Evolutionary conservation across 305 asterid species (phyloP).

Genomic region (Fraxinus ornus): DNA sequence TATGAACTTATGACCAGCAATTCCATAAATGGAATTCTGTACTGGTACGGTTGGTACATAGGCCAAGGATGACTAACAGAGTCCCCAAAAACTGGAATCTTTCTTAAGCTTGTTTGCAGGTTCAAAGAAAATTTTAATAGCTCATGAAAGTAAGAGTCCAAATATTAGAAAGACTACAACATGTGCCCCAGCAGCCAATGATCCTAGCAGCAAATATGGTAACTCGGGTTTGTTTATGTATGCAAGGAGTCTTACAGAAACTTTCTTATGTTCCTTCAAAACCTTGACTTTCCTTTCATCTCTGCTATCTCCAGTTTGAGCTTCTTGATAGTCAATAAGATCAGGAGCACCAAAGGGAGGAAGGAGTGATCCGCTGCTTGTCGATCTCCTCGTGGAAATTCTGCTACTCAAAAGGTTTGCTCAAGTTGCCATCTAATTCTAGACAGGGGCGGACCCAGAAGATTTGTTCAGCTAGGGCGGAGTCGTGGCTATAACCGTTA

Average conservation of each 20-base stretch:
- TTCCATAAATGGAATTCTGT: conserved; percentile 66
- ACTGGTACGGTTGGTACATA: conserved; percentile 32
- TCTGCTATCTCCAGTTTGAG: conserved; percentile 24
- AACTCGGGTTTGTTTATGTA: conserved; percentile 56
- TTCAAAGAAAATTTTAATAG: conserved; percentile 58
- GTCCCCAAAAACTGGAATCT: conserved; percentile 60
- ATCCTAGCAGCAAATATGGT: conserved; percentile 52
- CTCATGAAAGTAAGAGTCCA: conserved; percentile 63
- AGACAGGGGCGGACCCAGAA: neutral
- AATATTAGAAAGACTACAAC: conserved; percentile 66
- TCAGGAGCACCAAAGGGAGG: conserved; percentile 39
- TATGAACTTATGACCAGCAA: conserved; percentile 73
- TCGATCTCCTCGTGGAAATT: conserved; percentile 42
- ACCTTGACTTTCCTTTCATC: conserved; percentile 22
- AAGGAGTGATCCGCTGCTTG: conserved; percentile 51
- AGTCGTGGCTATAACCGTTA: too few species aligned
- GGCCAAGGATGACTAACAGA: conserved; percentile 49
- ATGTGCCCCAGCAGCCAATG: conserved; percentile 49
- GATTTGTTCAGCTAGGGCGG: too few species aligned
- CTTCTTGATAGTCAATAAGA: conserved; percentile 34
- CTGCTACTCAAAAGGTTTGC: conserved; percentile 49
- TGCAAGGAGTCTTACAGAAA: conserved; percentile 53
- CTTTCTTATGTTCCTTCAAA: conserved; percentile 32
- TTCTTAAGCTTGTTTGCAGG: conserved; percentile 44
- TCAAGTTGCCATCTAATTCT: conserved; percentile 38